Conservation (phyloP, 768 basidiomycete genomes). For the Porpolomopsis calyptriformis region DNA sequence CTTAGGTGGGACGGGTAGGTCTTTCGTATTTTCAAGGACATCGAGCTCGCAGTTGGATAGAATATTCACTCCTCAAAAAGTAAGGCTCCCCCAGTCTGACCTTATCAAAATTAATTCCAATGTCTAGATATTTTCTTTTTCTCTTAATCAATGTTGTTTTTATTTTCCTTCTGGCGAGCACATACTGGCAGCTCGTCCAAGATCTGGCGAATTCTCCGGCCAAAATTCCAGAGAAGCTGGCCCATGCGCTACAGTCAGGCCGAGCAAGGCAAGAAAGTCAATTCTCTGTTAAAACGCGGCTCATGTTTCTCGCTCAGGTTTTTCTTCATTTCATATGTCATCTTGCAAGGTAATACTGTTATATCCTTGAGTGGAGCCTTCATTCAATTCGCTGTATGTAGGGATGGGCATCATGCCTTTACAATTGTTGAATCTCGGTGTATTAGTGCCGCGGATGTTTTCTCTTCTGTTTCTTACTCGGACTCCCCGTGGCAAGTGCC, state of each 20-base stretch:
- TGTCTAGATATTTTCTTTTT: constrained; percentile 90
- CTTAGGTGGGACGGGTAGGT: constrained; percentile 21
- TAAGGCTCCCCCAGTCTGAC: constrained; percentile 23
- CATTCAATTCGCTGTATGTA: constrained; percentile 25
- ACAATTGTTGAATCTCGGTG: constrained; percentile 85
- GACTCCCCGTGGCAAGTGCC: constrained; percentile 72
- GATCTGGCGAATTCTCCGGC: constrained; percentile 91
- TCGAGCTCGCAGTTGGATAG: constrained; percentile 83
- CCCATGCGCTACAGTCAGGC: constrained; percentile 69
- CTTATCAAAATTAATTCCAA: background rate
- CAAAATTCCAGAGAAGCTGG: constrained; percentile 89
- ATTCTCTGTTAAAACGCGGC: constrained; percentile 4
- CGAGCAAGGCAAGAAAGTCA: constrained; percentile 44
- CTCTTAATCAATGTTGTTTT: constrained; percentile 87
- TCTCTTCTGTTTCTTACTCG: constrained; percentile 69
- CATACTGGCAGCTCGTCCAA: constrained; percentile 83
- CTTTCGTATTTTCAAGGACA: constrained; percentile 88
- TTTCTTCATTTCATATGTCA: constrained; percentile 79
- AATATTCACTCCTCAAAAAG: constrained; percentile 90
- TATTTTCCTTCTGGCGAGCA: constrained; percentile 85
- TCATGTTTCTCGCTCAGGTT: constrained; percentile 33
- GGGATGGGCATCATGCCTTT: constrained; percentile 92
- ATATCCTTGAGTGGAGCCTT: too few relatives aligned
- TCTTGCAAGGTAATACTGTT: constrained; percentile 63
- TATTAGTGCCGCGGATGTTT: constrained; percentile 70